Base-by-base conservation (phyloP, 108 stramenopile species). In the Asterionellopsis glacialis region DNA sequence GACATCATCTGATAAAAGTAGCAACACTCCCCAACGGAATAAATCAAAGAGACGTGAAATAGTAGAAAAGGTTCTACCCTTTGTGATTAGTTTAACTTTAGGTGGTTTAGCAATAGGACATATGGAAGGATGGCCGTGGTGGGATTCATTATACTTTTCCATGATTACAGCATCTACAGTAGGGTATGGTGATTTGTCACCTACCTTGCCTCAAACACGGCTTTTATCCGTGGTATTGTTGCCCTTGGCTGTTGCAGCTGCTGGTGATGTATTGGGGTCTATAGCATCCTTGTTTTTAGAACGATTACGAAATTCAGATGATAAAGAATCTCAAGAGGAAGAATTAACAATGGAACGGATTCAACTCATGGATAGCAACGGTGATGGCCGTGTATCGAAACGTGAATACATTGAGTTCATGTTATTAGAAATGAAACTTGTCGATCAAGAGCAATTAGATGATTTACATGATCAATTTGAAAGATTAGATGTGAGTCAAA, bases 131-230 rank as follows among this genome's bases (percentile, higher is more conserved):
- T 68, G 67, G 67, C 3, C 23, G 13, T 14, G 42, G 26, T 42
- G 24, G 56, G 38, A 65, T 11, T 57, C 70, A 0, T 1, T 71
- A 5, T 71, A 71, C 41, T 71, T 28, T 49, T 57, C 49, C 42
- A 27, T 57, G n/a, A 50, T 71, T 25, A 59, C 70, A 15, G 22
- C 64, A 24, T 42, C 39, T n/a, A 64, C 70, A 9, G 28, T 71
- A 5, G 70, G 70, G 10, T 71, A 59, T 58, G 70, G 70, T 23
- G 70, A 71, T 56, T 42, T 65, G 1, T 49, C 49, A 13, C 67
- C 67, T 5, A 7, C 26, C 14, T 47, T 15, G 9, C 18, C 15
- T 21, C 10, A 12, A 2, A 45, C 45, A 13, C 59, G 67, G 18
- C 40, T 61, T 11, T 15, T 53, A 14, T 59, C 67, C n/a, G 25